These are phyloP conservation scores for Colletotrichum nymphaeae DNA, from an alignment of 2,329 filamentous ascomycete genomes.

Conservation along the genomic window DNA sequence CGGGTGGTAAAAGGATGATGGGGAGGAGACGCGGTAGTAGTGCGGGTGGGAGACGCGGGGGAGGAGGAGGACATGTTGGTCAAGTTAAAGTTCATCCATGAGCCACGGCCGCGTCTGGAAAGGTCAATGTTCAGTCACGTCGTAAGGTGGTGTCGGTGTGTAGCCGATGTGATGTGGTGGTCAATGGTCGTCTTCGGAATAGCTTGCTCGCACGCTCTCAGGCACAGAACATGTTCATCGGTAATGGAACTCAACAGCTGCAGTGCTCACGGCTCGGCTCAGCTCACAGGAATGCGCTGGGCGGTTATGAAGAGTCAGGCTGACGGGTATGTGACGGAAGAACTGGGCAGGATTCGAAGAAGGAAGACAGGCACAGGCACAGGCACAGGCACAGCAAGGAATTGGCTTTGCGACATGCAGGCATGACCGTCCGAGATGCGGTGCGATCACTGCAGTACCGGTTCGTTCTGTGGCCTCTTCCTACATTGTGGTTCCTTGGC, in stretches of 20 bases:
- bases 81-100: conserved; percentile 32
- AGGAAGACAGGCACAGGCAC: not conserved
- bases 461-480: not conserved
- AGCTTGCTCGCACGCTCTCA: not conserved
- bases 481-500: not conserved
- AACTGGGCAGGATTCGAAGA: not conserved
- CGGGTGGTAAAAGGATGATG: not conserved
- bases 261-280: not conserved
- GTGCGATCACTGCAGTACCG: not conserved
- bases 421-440: not conserved
- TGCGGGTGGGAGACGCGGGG: conserved; percentile 15
- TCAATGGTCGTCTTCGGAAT: not conserved
- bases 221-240: not conserved
- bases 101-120: conserved; percentile 34
- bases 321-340: not conserved
- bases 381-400: not conserved
- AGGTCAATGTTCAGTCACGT: conserved; percentile 32
- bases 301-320: not conserved
- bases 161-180: not conserved
- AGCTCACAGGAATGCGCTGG: not conserved
- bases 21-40: not conserved
- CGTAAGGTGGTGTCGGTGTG: conserved; percentile 2
- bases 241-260: not conserved
- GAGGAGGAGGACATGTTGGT: conserved; percentile 19
- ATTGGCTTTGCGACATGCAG: not conserved